These are phyloP conservation scores for Cucurbita ficifolia DNA, from an alignment of 306 rosid species.

Conservation along the genomic window DNA sequence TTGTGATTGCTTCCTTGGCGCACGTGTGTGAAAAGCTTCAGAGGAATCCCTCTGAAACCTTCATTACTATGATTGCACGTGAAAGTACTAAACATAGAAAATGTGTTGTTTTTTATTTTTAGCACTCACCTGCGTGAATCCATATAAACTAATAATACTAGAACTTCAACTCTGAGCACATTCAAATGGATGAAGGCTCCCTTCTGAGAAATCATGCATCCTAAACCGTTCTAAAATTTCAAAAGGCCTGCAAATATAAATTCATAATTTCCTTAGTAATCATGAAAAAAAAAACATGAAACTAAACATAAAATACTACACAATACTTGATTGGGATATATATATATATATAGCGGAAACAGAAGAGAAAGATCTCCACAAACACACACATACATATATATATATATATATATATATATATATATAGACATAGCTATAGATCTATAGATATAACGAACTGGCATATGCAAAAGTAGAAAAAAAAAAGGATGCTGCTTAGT, in stretches of 20 bases:
- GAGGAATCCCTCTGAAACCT: neutral
- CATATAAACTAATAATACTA: neutral
- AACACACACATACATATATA: too few species aligned
- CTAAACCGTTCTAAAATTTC: slow-evolving; percentile 75
- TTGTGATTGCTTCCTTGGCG: neutral
- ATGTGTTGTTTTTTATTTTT: neutral
- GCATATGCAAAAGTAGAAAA: neutral
- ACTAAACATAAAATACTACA: neutral
- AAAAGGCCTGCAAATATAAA: slow-evolving; percentile 43
- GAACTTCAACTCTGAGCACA: slow-evolving; percentile 71
- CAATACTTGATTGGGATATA: neutral
- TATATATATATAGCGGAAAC: neutral
- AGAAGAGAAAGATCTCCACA: neutral
- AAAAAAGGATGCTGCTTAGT: neutral
- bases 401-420: neutral
- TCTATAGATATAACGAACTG: neutral
- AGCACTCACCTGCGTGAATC: neutral
- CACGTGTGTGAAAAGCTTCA: neutral
- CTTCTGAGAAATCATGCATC: slow-evolving; percentile 84
- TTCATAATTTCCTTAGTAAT: neutral
- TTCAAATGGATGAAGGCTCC: slow-evolving; percentile 84
- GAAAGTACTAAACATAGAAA: neutral
- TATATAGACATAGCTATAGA: too few species aligned
- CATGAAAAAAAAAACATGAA: neutral
- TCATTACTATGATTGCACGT: neutral